Conservation (phyloP, 306 rosid species). For the Cucumis hystrix region DNA sequence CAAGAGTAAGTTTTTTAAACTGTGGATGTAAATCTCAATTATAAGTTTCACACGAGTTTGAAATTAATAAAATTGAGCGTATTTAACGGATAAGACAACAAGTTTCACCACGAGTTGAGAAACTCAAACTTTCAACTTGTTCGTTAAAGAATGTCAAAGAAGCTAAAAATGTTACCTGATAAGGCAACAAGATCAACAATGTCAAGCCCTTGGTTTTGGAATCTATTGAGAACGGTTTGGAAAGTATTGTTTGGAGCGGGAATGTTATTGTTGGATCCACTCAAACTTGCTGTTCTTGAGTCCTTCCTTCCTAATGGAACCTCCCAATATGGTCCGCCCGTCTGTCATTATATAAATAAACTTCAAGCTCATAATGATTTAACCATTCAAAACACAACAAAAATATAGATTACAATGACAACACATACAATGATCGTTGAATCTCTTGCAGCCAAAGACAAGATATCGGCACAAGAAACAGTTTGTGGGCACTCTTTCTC, state of each 20-base stretch:
- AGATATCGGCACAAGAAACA: conserved; percentile 85
- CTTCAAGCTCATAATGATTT: background rate
- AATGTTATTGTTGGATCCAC: conserved; percentile 80
- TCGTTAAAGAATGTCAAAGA: no score
- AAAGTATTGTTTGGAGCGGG: conserved; percentile 97
- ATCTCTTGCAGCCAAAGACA: conserved; percentile 81
- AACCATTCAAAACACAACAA: background rate
- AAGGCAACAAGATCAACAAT: conserved; percentile 77
- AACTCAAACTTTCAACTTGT: no score
- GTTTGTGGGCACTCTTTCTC: conserved; percentile 66
- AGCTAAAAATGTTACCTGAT: conserved; percentile 35
- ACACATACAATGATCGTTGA: conserved; percentile 58
- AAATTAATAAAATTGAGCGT: no score
- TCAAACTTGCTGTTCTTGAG: conserved; percentile 58
- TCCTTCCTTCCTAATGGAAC: conserved; percentile 87
- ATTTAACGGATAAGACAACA: no score
- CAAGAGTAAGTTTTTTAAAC: no score
- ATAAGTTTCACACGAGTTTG: no score
- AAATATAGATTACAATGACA: no score
- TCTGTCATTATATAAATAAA: conserved; percentile 17
- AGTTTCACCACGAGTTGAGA: no score
- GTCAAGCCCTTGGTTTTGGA: conserved; percentile 64
- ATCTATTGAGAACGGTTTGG: conserved; percentile 70
- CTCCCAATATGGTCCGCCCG: conserved; percentile 83
- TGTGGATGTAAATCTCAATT: no score